Evolutionary conservation across 2,329 filamentous ascomycete genomes (phyloP).

Genomic region (Ophiostoma sp.): DNA sequence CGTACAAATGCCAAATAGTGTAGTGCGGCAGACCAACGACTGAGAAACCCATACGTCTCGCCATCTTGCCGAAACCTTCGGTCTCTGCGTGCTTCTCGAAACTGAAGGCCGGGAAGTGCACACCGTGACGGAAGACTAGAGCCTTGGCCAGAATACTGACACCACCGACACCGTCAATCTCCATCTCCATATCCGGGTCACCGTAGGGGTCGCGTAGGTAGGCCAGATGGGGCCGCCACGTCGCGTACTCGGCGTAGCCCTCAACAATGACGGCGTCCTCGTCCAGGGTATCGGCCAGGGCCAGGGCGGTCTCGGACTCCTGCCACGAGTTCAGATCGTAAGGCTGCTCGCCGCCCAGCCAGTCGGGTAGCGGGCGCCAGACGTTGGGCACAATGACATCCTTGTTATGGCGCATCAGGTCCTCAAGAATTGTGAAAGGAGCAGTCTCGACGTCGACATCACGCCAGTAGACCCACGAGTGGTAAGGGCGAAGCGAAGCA

Average conservation of each 20-base stretch:
- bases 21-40: slow-evolving; percentile 96
- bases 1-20: slow-evolving; percentile 99
- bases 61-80: slow-evolving; percentile 99
- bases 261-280: slow-evolving; percentile 99
- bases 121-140: slow-evolving; percentile 88
- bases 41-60: slow-evolving; percentile 91
- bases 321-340: slow-evolving; percentile 99
- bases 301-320: slow-evolving; percentile 94
- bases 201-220: slow-evolving; percentile 96
- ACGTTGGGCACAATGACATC: slow-evolving; percentile 99
- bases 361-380: slow-evolving; percentile 97
- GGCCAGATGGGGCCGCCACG: slow-evolving; percentile 94
- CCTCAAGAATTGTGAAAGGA: slow-evolving; percentile 93
- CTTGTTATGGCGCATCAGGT: slow-evolving; percentile 98
- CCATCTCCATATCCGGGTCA: slow-evolving; percentile 99
- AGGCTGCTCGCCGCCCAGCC: slow-evolving; percentile 96
- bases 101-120: slow-evolving; percentile 97
- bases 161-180: slow-evolving; percentile 95
- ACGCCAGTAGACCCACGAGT: slow-evolving; percentile 99
- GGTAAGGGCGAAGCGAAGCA: slow-evolving; percentile 86
- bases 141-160: slow-evolving; percentile 97
- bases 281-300: slow-evolving; percentile 89
- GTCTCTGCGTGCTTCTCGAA: slow-evolving; percentile 99
- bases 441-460: slow-evolving; percentile 98
- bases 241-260: slow-evolving; percentile 97